A percentile compares a stretch with the other conserved stretches of the same genome.
phyloP scores from a whole-genome alignment of 1,284 basidiomycete genomes.

The Coniophora puteana region DNA sequence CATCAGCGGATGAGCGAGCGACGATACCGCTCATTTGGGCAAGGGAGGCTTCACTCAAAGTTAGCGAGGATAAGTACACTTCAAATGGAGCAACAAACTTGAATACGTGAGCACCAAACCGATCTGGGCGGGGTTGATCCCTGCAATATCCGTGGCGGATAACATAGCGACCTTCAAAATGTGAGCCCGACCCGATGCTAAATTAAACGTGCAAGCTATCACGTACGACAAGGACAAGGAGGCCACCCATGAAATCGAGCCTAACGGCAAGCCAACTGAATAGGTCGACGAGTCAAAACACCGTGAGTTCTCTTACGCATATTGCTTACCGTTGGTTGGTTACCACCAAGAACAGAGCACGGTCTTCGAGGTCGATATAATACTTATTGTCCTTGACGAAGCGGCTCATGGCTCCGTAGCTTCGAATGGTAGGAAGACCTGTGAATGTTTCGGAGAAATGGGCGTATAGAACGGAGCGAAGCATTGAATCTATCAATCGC shows the following conservation, averaged over 20 bases:
- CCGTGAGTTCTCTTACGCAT: neutral
- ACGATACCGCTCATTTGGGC: constrained; percentile 55
- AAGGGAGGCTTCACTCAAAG: constrained; percentile 39
- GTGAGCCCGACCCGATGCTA: neutral
- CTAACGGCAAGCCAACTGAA: constrained; percentile 74
- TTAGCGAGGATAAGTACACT: neutral
- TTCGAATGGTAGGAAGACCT: constrained; percentile 74
- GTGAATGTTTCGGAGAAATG: constrained; percentile 81
- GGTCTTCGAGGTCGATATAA: constrained; percentile 74
- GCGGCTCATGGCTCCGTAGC: constrained; percentile 58
- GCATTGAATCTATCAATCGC: constrained; percentile 48
- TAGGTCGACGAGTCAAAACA: neutral
- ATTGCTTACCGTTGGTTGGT: constrained; percentile 52
- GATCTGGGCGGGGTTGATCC: constrained; percentile 63
- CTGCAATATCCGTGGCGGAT: constrained; percentile 46
- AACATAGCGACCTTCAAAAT: constrained; percentile 44
- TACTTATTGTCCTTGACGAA: constrained; percentile 69
- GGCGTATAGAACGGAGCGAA: constrained; percentile 70
- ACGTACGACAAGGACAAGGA: constrained; percentile 63
- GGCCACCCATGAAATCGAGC: constrained; percentile 70
- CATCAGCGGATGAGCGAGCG: constrained; percentile 59
- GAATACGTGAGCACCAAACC: constrained; percentile 74
- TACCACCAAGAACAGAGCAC: constrained; percentile 56
- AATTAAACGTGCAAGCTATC: constrained; percentile 17
- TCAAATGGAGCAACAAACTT: constrained; percentile 27